These are phyloP conservation scores for Tuber melanosporum DNA, from an alignment of 495 filamentous ascomycete genomes.

Conservation along the genomic window DNA sequence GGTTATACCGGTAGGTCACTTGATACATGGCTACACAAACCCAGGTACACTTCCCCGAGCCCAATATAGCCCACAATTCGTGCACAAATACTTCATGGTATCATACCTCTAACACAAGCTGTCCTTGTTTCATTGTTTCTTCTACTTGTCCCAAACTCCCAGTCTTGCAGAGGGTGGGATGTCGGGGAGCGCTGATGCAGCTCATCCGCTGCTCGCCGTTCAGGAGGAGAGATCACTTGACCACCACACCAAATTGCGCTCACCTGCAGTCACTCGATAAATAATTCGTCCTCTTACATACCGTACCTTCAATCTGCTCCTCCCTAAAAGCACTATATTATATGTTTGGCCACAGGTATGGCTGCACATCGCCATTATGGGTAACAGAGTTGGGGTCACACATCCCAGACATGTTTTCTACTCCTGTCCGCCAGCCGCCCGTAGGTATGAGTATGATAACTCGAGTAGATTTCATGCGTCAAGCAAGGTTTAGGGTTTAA, in stretches of 20 bases:
- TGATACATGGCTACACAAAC: no score
- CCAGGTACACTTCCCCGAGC: neutral
- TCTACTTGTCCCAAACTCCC: neutral
- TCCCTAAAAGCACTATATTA: neutral
- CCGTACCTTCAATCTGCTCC: neutral
- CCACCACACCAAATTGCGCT: neutral
- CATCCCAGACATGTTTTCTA: neutral
- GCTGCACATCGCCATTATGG: neutral
- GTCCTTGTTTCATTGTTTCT: neutral
- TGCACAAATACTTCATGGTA: neutral
- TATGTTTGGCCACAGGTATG: neutral
- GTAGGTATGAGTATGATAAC: no score
- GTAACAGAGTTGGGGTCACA: neutral
- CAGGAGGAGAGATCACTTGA: neutral
- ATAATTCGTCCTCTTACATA: neutral
- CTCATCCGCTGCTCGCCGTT: neutral
- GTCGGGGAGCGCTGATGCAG: neutral
- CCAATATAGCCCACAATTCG: neutral
- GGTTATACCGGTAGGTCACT: no score
- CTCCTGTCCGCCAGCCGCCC: neutral
- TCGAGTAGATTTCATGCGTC: neutral
- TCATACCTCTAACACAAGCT: neutral
- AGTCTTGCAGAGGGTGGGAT: neutral
- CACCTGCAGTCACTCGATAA: neutral
- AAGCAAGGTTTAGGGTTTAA: neutral